Conservation (phyloP, 805 yeast genomes). For the Scheffersomyces coipomensis region DNA sequence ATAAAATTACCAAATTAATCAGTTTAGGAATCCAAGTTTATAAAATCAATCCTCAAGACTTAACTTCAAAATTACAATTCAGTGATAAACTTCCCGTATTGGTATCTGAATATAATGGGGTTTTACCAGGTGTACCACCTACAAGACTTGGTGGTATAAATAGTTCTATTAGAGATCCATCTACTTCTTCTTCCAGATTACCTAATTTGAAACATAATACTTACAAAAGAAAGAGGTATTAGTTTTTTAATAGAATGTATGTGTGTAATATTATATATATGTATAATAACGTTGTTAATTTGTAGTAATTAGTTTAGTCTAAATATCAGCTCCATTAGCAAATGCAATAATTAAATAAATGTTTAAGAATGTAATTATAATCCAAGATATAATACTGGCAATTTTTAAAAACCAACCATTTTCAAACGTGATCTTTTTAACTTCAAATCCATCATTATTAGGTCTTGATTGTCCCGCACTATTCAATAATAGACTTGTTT, state of each 20-base stretch:
- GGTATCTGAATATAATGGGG: conserved; percentile 72
- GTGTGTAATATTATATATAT: background rate
- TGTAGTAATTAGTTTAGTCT: conserved; percentile 2
- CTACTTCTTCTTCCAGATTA: background rate
- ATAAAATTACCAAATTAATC: conserved; percentile 27
- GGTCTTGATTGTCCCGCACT: conserved; percentile 1
- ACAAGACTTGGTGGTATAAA: conserved; percentile 17
- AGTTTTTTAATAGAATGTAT: background rate
- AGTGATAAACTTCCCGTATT: conserved; percentile 61
- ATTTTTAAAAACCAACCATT: conserved; percentile 33
- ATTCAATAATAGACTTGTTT: conserved; percentile 11
- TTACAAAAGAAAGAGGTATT: background rate
- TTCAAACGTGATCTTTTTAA: conserved; percentile 32
- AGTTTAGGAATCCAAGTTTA: conserved; percentile 30
- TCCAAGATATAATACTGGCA: conserved; percentile 39
- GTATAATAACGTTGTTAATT: conserved; percentile 1
- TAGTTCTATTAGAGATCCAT: background rate
- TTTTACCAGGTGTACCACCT: conserved; percentile 62
- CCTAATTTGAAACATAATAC: background rate
- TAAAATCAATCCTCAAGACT: conserved; percentile 20
- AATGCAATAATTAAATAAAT: conserved; percentile 40
- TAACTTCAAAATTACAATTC: conserved; percentile 23
- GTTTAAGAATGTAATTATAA: conserved; percentile 37
- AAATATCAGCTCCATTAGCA: conserved; percentile 40
- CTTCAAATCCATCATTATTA: background rate